Evolutionary conservation across 2,329 filamentous ascomycete genomes (phyloP), one percentile per base, ranked within the genome.

Genomic region (Calonectria henricotiae): DNA sequence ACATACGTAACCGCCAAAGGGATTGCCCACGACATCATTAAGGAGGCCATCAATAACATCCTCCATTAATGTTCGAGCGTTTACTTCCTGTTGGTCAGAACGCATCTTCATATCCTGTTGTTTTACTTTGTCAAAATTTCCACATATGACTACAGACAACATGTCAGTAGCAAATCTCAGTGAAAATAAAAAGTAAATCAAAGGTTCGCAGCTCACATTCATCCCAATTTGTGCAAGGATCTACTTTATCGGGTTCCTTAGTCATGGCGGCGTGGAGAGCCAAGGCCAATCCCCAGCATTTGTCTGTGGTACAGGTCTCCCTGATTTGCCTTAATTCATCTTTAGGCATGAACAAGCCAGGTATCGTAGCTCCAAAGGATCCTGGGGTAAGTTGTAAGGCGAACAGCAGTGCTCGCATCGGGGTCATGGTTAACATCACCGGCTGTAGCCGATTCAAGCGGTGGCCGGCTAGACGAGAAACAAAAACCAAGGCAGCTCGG

Each of bases 161-260:
- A 6, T 17, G 58, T 71, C 51, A 68, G 55, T 32, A 43, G n/a
- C 6, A 5, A 15, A 8, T 9, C n/a, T 1, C 32, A 9, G 30
- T n/a, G n/a, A 17, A 44, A 37, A 3, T 3, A 20, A n/a, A 43
- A n/a, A n/a, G 12, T 2, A 5, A 11, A 7, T 35, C 6, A 23
- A 27, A 27, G 12, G 4, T 7, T 15, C 11, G 25, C 11, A 3
- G 47, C 70, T 65, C 60, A 74, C 74, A 70, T 44, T 75, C 25
- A 47, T 75, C 65, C 71, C 71, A 76, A 27, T 72, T 27, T 20
- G 63, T 37, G 23, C 74, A 76, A 5, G 71, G 69, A 27, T 73
- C 62, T 4, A 68, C 46, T 1, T 49, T 12, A 5, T 43, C 25
- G 5, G 30, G 30, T 0, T 71, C 37, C 1, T n/a, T 39, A 1